Conservation (phyloP, 1,139 yeast genomes). For the Yamadazyma oceani region DNA sequence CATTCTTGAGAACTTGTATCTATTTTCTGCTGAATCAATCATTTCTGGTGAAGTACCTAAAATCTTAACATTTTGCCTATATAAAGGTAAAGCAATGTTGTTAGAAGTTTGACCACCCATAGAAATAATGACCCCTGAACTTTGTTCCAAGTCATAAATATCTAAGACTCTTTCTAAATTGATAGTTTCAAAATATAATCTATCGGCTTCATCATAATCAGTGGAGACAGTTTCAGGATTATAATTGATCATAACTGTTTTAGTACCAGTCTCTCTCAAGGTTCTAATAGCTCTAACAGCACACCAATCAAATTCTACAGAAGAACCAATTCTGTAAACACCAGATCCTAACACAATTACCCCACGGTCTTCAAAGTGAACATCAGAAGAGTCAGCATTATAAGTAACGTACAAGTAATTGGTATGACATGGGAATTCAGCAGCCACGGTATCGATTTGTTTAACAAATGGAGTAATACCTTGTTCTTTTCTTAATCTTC, state of each 20-base stretch:
- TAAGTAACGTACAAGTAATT: conserved; percentile 94
- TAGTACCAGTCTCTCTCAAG: conserved; percentile 79
- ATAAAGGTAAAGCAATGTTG: conserved; percentile 90
- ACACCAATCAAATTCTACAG: conserved; percentile 96
- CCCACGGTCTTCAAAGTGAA: conserved; percentile 81
- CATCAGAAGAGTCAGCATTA: conserved; percentile 89
- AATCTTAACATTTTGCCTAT: conserved; percentile 93
- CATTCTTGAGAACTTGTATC: conserved; percentile 98
- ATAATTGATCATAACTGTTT: conserved; percentile 96
- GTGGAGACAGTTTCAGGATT: conserved; percentile 99
- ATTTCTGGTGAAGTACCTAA: conserved; percentile 97
- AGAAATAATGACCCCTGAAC: conserved; percentile 90
- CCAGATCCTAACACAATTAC: conserved; percentile 92
- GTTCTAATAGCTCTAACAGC: conserved; percentile 96
- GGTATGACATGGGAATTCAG: conserved; percentile 97
- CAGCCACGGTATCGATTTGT: conserved; percentile 98
- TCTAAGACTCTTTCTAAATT: conserved; percentile 94
- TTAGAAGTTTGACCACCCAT: conserved; percentile 99
- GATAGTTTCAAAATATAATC: conserved; percentile 94
- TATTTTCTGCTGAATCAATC: conserved; percentile 98
- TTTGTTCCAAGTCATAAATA: conserved; percentile 89
- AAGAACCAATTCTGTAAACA: conserved; percentile 92
- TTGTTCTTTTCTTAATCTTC: conserved; percentile 85
- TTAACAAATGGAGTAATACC: conserved; percentile 92
- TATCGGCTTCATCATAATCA: conserved; percentile 97